A percentile compares a stretch with the other conserved stretches of the same genome.
phyloP scores from a whole-genome alignment of 2,329 filamentous ascomycete genomes.

The Pseudogymnoascus sp. region DNA sequence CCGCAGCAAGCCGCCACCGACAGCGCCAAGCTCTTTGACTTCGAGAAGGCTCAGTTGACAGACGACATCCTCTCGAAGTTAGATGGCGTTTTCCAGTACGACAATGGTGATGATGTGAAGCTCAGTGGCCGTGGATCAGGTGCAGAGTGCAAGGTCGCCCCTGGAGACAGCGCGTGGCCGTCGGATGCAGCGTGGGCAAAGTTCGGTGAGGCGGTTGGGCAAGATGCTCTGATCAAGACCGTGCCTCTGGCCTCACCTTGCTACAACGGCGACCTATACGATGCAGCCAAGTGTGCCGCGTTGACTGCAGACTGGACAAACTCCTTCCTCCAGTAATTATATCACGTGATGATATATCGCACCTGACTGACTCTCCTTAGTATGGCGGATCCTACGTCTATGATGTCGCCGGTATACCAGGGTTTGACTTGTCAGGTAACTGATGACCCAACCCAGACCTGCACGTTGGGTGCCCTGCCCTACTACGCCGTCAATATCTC shows the following conservation, averaged over 20 bases:
- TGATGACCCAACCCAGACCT: constrained; percentile 28
- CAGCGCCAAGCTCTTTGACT: constrained; percentile 1
- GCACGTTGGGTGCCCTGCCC: constrained; percentile 19
- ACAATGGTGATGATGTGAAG: not conserved
- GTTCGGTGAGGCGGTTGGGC: constrained; percentile 36
- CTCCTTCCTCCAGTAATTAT: constrained; percentile 30
- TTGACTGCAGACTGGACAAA: constrained; percentile 26
- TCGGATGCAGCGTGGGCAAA: constrained; percentile 34
- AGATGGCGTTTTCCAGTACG: constrained; percentile 8
- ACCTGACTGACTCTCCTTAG: constrained; percentile 27
- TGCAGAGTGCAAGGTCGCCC: constrained; percentile 16
- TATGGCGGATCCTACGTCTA: constrained; percentile 34
- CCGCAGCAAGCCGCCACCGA: not conserved
- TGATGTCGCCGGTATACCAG: constrained; percentile 41
- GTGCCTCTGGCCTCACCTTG: constrained; percentile 38
- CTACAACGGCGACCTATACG: constrained; percentile 28
- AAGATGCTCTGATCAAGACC: constrained; percentile 35
- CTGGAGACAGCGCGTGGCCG: constrained; percentile 35
- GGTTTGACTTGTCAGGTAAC: constrained; percentile 30
- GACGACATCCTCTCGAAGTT: constrained; percentile 4
- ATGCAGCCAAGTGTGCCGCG: constrained; percentile 27
- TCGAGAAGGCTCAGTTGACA: constrained; percentile 7
- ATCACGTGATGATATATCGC: not conserved
- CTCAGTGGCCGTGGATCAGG: constrained; percentile 1
- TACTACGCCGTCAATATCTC: constrained; percentile 30